Percentiles rank a stretch among this genome's conserved stretches.
These are phyloP conservation scores for Thermochaetoides thermophila DNA, from an alignment of 495 filamentous ascomycete species.

Conservation along the genomic window DNA sequence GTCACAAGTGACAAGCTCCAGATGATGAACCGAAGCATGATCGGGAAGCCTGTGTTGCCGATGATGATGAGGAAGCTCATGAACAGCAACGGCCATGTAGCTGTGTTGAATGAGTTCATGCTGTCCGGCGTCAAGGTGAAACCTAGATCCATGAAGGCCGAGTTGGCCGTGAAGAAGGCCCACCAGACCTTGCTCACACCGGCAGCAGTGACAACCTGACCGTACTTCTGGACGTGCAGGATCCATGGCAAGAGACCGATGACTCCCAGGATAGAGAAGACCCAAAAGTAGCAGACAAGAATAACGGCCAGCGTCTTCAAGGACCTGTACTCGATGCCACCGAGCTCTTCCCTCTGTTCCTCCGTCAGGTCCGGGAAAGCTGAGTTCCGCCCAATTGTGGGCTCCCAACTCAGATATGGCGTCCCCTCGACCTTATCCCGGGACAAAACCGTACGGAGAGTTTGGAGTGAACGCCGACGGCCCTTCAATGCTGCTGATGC, in stretches of 20 bases:
- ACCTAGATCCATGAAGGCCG: constrained; percentile 79
- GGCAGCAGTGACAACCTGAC: constrained; percentile 40
- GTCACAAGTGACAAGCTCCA: constrained; percentile 52
- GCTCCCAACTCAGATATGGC: constrained; percentile 87
- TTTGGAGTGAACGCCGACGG: constrained; percentile 17
- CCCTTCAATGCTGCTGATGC: not conserved
- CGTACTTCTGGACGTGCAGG: constrained; percentile 38
- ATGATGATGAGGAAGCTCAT: constrained; percentile 73
- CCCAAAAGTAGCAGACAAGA: constrained; percentile 59
- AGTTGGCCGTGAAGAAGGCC: constrained; percentile 74
- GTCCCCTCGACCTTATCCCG: constrained; percentile 36
- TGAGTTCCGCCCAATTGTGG: constrained; percentile 83
- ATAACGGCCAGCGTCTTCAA: constrained; percentile 73
- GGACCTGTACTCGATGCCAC: constrained; percentile 86
- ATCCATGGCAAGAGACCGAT: constrained; percentile 71
- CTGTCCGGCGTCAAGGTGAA: constrained; percentile 84
- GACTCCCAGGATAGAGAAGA: constrained; percentile 60
- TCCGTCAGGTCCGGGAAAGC: constrained; percentile 77
- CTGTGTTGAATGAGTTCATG: constrained; percentile 72
- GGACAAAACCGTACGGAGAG: constrained; percentile 24
- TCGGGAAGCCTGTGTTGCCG: constrained; percentile 88
- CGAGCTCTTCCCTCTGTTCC: constrained; percentile 82
- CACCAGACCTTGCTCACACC: constrained; percentile 68
- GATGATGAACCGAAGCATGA: constrained; percentile 81
- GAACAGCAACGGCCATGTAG: constrained; percentile 58